These are phyloP conservation scores for Rhipidocladum racemiflorum DNA, from an alignment of 176 grass and related monocot genomes.

Conservation along the genomic window DNA sequence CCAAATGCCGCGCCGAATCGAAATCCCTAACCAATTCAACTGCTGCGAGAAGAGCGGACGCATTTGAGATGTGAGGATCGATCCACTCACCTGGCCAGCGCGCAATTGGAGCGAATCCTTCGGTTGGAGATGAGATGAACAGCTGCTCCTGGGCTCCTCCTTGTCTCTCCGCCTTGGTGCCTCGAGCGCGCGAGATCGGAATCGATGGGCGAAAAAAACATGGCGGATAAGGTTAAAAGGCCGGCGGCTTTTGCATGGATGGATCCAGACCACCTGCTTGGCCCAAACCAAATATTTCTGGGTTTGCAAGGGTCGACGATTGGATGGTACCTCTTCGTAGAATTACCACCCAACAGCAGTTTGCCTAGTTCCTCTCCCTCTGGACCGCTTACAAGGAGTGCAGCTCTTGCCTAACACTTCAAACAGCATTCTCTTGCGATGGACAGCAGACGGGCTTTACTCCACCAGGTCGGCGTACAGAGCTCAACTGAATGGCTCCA, in stretches of 20 bases:
- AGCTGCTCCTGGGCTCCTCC: not conserved
- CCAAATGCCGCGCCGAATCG: not conserved
- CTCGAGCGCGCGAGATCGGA: not conserved
- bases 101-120: not conserved
- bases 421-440: too few relatives aligned
- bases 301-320: not conserved
- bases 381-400: too few relatives aligned
- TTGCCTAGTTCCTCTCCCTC: too few relatives aligned
- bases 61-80: not conserved
- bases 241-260: not conserved
- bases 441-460: too few relatives aligned
- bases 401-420: too few relatives aligned
- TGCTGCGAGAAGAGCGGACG: not conserved
- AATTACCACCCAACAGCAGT: too few relatives aligned
- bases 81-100: not conserved
- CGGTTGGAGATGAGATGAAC: not conserved
- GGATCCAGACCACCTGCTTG: not conserved
- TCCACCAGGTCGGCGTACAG: too few relatives aligned
- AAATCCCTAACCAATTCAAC: not conserved
- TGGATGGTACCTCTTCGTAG: too few relatives aligned
- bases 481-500: too few relatives aligned
- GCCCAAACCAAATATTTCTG: not conserved
- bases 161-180: not conserved
- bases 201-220: not conserved
- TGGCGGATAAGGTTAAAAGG: not conserved